Percentiles rank a stretch among this genome's conserved stretches.
phyloP scores from a whole-genome alignment of 768 basidiomycete species.

The Phylloporus arenicola region DNA sequence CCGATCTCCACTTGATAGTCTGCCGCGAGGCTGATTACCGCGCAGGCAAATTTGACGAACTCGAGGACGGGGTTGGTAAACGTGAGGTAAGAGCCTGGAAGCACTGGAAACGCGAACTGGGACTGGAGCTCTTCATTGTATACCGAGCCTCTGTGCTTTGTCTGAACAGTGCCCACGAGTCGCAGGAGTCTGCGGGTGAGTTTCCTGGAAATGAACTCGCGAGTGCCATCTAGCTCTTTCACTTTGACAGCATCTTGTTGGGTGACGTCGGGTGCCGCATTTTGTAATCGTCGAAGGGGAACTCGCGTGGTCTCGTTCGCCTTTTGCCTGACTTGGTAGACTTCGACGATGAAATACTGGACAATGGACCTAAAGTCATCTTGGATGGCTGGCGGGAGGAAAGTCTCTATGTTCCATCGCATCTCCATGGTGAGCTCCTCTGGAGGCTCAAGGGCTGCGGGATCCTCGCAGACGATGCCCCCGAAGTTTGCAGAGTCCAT shows the following conservation, averaged over 20 bases:
- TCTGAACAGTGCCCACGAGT: slow-evolving; percentile 56
- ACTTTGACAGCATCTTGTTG: slow-evolving; percentile 63
- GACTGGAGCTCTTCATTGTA: slow-evolving; percentile 48
- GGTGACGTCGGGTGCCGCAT: slow-evolving; percentile 54
- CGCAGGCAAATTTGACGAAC: slow-evolving; percentile 82
- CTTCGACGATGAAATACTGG: slow-evolving; percentile 79
- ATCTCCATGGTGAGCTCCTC: slow-evolving; percentile 71
- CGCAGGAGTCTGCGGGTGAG: slow-evolving; percentile 79
- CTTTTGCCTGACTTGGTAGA: slow-evolving; percentile 71
- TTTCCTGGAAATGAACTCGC: slow-evolving; percentile 72
- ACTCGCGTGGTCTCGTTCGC: slow-evolving; percentile 53
- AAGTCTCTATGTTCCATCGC: slow-evolving; percentile 89
- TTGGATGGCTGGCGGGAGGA: slow-evolving; percentile 82
- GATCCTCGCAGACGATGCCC: slow-evolving; percentile 81
- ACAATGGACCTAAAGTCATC: slow-evolving; percentile 66
- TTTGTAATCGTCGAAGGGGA: slow-evolving; percentile 70
- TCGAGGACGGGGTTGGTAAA: slow-evolving; percentile 81
- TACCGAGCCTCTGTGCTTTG: slow-evolving; percentile 54
- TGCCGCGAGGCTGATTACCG: slow-evolving; percentile 70
- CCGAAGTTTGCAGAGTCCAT: slow-evolving; percentile 95
- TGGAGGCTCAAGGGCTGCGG: slow-evolving; percentile 61
- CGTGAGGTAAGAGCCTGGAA: slow-evolving; percentile 81
- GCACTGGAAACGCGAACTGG: slow-evolving; percentile 74
- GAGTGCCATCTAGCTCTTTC: slow-evolving; percentile 61
- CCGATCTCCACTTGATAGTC: slow-evolving; percentile 87